These are phyloP conservation scores for Primulina tabacum DNA, from an alignment of 257 asterid genomes.

Conservation along the genomic window DNA sequence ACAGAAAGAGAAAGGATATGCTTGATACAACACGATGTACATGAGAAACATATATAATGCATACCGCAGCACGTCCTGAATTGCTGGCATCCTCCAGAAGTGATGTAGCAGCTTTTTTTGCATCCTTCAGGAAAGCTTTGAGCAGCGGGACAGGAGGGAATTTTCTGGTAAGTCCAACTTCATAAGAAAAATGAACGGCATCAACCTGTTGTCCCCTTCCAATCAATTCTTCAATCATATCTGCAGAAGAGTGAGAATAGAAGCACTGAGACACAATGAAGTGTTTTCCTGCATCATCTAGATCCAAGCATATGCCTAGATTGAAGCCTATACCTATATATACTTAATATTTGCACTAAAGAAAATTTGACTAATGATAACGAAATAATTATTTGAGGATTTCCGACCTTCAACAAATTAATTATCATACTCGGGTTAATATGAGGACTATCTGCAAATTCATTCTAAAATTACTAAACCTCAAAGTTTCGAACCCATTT, in stretches of 20 bases:
- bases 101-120: slow-evolving; percentile 71
- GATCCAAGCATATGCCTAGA: neutral
- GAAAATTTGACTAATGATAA: neutral
- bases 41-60: slow-evolving; percentile 19
- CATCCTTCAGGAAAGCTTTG: slow-evolving; percentile 90
- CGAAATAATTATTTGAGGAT: neutral
- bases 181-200: slow-evolving; percentile 95
- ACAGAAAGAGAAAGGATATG: neutral
- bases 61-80: slow-evolving; percentile 91
- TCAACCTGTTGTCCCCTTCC: slow-evolving; percentile 99
- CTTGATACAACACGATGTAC: neutral
- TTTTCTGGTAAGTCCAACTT: slow-evolving; percentile 77
- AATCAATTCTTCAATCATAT: slow-evolving; percentile 85
- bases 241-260: slow-evolving; percentile 40
- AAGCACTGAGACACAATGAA: slow-evolving; percentile 37
- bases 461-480: neutral
- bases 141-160: slow-evolving; percentile 96
- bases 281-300: slow-evolving; percentile 14
- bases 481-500: no score
- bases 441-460: neutral
- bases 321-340: neutral
- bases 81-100: slow-evolving; percentile 78
- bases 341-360: neutral
- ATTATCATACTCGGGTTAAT: neutral
- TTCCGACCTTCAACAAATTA: neutral